Conservation (phyloP, 176 grass and related monocot genomes). For the Poa pratensis region DNA sequence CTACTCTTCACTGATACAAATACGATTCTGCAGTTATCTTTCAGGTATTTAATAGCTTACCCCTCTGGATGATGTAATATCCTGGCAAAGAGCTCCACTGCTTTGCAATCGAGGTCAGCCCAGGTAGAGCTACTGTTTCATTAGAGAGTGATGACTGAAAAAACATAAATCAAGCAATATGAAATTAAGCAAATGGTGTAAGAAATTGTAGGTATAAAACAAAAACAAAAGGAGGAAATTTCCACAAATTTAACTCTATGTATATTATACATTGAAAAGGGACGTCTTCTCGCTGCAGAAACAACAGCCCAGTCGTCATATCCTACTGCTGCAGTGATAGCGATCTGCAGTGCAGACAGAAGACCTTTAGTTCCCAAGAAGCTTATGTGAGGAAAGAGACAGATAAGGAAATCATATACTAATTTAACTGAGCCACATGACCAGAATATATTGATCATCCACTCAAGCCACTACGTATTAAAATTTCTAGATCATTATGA, state of each 20-base stretch:
- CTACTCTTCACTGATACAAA: conserved; percentile 10
- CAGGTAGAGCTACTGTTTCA: conserved; percentile 68
- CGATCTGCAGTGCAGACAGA: conserved; percentile 54
- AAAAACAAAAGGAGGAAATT: not conserved
- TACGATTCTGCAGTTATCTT: conserved; percentile 17
- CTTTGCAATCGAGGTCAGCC: conserved; percentile 80
- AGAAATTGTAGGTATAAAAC: conserved; percentile 1
- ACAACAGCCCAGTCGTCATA: conserved; percentile 84
- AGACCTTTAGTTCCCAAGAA: conserved; percentile 44
- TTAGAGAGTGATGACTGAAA: conserved; percentile 59
- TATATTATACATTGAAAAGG: conserved; percentile 59
- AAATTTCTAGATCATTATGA: conserved; percentile 3
- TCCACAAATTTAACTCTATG: conserved; percentile 15
- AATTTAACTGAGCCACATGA: conserved; percentile 12
- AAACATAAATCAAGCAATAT: conserved; percentile 5
- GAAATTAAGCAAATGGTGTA: not conserved
- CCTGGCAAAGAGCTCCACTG: conserved; percentile 86
- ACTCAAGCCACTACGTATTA: not conserved
- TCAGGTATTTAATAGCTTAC: conserved; percentile 48
- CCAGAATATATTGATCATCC: conserved; percentile 13
- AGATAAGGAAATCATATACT: not conserved
- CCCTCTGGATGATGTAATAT: conserved; percentile 85
- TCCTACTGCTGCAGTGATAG: conserved; percentile 77
- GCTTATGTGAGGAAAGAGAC: not conserved
- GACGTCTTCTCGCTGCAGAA: conserved; percentile 78